These are phyloP conservation scores for Fusarium coicis DNA, from an alignment of 2,329 filamentous ascomycete genomes.

Conservation along the genomic window DNA sequence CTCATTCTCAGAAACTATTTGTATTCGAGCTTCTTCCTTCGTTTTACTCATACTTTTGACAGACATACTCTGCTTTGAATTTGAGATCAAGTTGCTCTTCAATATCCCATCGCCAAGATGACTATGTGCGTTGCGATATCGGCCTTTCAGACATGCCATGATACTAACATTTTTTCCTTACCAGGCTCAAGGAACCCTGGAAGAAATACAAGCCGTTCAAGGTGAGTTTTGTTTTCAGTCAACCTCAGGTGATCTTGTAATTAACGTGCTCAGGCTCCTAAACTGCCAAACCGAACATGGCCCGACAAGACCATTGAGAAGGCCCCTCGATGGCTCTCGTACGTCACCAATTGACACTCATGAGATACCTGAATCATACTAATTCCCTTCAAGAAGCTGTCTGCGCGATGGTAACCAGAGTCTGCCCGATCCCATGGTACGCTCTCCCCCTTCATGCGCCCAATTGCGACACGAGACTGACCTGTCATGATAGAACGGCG, in stretches of 20 bases:
- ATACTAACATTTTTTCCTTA: conserved; percentile 3
- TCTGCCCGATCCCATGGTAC: conserved; percentile 90
- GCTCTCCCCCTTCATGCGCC: conserved; percentile 33
- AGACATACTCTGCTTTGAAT: conserved; percentile 10
- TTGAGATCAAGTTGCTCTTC: background rate
- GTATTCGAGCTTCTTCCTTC: conserved; percentile 1
- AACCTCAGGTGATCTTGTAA: conserved; percentile 46
- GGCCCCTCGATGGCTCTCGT: conserved; percentile 82
- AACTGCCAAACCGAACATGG: conserved; percentile 82
- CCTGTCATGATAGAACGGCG: conserved; percentile 73
- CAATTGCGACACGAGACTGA: background rate
- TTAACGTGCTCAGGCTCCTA: conserved; percentile 39
- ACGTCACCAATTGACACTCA: background rate
- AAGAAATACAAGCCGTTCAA: conserved; percentile 78
- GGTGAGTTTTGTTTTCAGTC: background rate
- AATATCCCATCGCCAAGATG: conserved; percentile 8
- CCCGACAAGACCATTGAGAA: conserved; percentile 84
- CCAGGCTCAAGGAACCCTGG: conserved; percentile 78
- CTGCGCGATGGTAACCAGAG: conserved; percentile 91
- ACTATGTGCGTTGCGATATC: conserved; percentile 25
- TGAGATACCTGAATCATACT: background rate
- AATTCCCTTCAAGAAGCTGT: conserved; percentile 17
- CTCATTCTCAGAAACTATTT: conserved; percentile 19
- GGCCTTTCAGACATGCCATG: background rate
- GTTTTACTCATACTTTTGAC: background rate